Percentiles rank a stretch among this genome's conserved stretches.
Evolutionary conservation across 2,329 filamentous ascomycete species (phyloP).

Genomic region (Cladosporium sp.): DNA sequence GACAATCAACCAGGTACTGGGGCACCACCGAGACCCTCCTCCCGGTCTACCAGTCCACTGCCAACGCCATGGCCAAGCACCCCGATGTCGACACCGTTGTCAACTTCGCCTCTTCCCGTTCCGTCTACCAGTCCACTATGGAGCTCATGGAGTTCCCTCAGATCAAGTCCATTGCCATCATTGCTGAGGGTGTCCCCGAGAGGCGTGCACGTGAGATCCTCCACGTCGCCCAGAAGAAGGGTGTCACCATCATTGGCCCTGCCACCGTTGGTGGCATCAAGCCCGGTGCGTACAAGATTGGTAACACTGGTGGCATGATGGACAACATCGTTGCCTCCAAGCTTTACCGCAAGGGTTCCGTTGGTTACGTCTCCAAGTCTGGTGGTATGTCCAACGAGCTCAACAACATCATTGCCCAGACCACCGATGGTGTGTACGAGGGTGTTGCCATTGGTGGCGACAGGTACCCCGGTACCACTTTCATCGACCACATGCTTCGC

Average conservation of each 20-base stretch:
- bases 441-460: slow-evolving; percentile 99
- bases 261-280: slow-evolving; percentile 99
- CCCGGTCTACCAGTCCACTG: slow-evolving; percentile 92
- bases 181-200: slow-evolving; percentile 98
- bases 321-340: slow-evolving; percentile 99
- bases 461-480: slow-evolving; percentile 96
- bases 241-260: slow-evolving; percentile 96
- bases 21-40: slow-evolving; percentile 98
- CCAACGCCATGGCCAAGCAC: slow-evolving; percentile 95
- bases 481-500: slow-evolving; percentile 96
- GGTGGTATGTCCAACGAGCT: slow-evolving; percentile 99
- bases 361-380: slow-evolving; percentile 99
- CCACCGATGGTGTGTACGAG: slow-evolving; percentile 96
- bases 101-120: slow-evolving; percentile 98
- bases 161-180: slow-evolving; percentile 98
- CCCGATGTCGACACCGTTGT: slow-evolving; percentile 94
- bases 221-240: slow-evolving; percentile 95
- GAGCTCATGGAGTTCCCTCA: slow-evolving; percentile 96
- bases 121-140: slow-evolving; percentile 97
- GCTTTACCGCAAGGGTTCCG: slow-evolving; percentile 98
- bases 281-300: slow-evolving; percentile 98
- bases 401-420: slow-evolving; percentile 98
- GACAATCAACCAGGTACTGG: slow-evolving; percentile 67
- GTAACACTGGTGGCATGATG: slow-evolving; percentile 99
- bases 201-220: slow-evolving; percentile 98